phyloP scores from a whole-genome alignment of 2,329 filamentous ascomycete species.

The Aspergillus fumigatiaffinis region DNA sequence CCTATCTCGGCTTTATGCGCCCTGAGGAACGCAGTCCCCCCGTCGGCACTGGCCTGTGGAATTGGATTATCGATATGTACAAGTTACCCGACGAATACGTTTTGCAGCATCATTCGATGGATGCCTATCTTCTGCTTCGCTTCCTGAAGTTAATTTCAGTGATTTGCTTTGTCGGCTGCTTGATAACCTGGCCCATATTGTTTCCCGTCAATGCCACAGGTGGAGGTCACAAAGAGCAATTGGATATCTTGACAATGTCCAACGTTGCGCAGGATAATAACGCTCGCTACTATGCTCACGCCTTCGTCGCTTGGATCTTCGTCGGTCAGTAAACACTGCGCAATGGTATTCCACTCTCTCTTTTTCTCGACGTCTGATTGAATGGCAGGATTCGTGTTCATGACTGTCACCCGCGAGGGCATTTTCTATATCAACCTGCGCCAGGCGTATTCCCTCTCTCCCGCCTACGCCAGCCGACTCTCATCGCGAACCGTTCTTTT shows the following conservation, averaged over 20 bases:
- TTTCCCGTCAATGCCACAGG: slow-evolving; percentile 89
- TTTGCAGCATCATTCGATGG: slow-evolving; percentile 85
- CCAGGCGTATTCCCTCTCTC: slow-evolving; percentile 85
- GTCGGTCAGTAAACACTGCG: slow-evolving; percentile 47
- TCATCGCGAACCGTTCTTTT: slow-evolving; percentile 90
- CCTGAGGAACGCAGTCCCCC: slow-evolving; percentile 54
- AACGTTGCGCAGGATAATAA: slow-evolving; percentile 60
- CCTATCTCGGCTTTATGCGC: slow-evolving; percentile 51
- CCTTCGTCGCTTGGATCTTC: slow-evolving; percentile 76
- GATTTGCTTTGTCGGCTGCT: slow-evolving; percentile 77
- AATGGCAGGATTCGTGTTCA: slow-evolving; percentile 68
- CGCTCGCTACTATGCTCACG: slow-evolving; percentile 76
- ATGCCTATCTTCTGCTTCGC: slow-evolving; percentile 85
- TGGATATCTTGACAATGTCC: slow-evolving; percentile 74
- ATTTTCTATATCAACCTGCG: slow-evolving; percentile 91
- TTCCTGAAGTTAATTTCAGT: slow-evolving; percentile 76
- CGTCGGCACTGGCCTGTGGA: slow-evolving; percentile 58
- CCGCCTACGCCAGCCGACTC: slow-evolving; percentile 76
- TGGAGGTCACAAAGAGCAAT: slow-evolving; percentile 57
- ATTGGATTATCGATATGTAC: slow-evolving; percentile 67
- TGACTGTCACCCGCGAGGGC: slow-evolving; percentile 78
- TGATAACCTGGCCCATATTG: slow-evolving; percentile 82
- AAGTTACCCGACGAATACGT: slow-evolving; percentile 70
- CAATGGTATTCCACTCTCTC: neutral
- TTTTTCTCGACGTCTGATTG: neutral